Evolutionary conservation across 306 rosid species (phyloP).

Genomic region (Sesbania bispinosa): DNA sequence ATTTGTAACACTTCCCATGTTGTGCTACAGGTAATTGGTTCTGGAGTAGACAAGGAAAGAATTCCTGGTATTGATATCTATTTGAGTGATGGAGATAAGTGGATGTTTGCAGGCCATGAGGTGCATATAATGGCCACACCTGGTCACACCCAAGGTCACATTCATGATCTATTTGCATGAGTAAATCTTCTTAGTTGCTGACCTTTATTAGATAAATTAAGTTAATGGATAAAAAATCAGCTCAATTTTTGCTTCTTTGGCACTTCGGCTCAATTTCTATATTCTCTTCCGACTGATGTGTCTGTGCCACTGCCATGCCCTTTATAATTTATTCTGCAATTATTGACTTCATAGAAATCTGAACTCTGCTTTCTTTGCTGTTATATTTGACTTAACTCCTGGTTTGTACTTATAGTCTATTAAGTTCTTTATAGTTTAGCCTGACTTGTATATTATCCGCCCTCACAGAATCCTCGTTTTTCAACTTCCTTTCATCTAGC

Average conservation of each 20-base stretch:
- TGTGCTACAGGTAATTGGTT: constrained; percentile 79
- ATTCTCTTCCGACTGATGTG: background rate
- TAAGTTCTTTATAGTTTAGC: constrained; percentile 17
- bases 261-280: background rate
- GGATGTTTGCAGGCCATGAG: constrained; percentile 99
- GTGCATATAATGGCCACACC: constrained; percentile 91
- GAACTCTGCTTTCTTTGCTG: background rate
- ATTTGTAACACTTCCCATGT: constrained; percentile 2
- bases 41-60: constrained; percentile 69
- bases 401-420: background rate
- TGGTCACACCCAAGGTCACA: constrained; percentile 87
- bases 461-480: background rate
- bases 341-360: background rate
- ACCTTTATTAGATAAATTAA: background rate
- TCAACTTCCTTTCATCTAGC: constrained; percentile 12
- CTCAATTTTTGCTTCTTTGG: background rate
- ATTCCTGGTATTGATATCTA: constrained; percentile 86
- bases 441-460: background rate
- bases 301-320: background rate
- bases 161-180: constrained; percentile 22
- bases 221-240: background rate
- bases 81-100: constrained; percentile 90
- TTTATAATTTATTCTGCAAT: background rate
- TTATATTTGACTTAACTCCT: background rate
- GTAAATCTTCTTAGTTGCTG: background rate